Evolutionary conservation across 192 early-diverging fungal genomes (phyloP), one percentile per base, ranked within the genome.

Genomic region (Backusella circina): DNA sequence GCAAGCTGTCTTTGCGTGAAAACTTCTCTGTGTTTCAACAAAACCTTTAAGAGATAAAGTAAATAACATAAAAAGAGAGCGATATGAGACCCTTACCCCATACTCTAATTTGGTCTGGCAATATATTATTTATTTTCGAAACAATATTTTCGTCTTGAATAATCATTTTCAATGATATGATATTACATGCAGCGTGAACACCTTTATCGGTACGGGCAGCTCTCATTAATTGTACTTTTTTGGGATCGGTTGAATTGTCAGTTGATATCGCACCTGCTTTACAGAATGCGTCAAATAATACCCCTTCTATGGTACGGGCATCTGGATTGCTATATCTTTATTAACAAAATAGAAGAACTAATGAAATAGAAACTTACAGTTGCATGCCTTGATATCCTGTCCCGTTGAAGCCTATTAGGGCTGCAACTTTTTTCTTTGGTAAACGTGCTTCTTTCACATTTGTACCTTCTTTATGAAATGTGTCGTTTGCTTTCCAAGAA

Each of bases 161-260:
- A 70, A 95, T 92, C 90, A 99, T 90, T 82, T 99, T 99, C 36
- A 95, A 74, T 6, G 96, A 96, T 18, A 95, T 91, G 3, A 99
- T 93, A 71, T 99, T 97, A 18, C 97, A 97, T 37, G 93, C 93
- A 31, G 98, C 98, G 77, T 99, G 98, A 2, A 99, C 98, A 36
- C 98, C 98, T 82, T 99, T 99, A 79, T 99, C 98, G 2, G 98
- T 99, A 44, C 98, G 88, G 7, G 98, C 98, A 13, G 95, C 95
- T 67, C 98, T 86, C 86, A 91, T 90, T 72, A 98, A 91, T 68
- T 91, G 86, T 68, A 96, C 84, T 78, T 94, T 94, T 68, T 86
- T 87, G 65, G 89, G 92, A 77, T 95, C 93, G 28, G 87, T 86
- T 2, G 95, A 89, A 70, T 99, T 99, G 23, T 93, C 94, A 30